Base-by-base conservation (phyloP, 2,329 filamentous ascomycete species). In the Colletotrichum aenigma region DNA sequence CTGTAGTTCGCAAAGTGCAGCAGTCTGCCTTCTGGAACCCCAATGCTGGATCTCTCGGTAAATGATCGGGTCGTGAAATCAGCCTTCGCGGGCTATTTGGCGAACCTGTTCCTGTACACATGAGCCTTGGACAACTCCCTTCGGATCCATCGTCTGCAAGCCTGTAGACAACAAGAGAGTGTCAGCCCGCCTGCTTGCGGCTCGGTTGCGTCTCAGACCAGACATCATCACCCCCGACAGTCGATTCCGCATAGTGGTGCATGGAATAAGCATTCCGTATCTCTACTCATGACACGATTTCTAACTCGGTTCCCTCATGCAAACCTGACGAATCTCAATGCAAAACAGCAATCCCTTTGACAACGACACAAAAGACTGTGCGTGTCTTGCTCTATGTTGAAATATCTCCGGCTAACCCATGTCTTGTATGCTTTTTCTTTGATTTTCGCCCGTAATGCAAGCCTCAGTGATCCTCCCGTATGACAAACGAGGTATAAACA, bases 341-440 rank as follows among this genome's bases (percentile, higher is more conserved):
- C 48, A 28, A 36, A 48, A 48, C 9, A 60, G 3, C 67, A 71
- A 43, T 30, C 43, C 21, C 34, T 55, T 71, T 43, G 32, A 61
- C 16, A 43, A n/a, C 69, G 34, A 66, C 24, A 62, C 30, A 43
- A 34, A 55, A 32, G 55, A 55, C 15, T 62, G 62, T 30, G 34
- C 34, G 64, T 43, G 43, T 58, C 58, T 43, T 58, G 16, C 34
- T 73, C 62, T 38, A 69, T 65, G 62, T 73, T 68, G 64, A 60
- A 68, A 75, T 69, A 38, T 38, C 64, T 52, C 66, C 34, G 56
- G 12, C 58, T 68, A 66, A 67, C 70, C 73, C 62, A 64, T 62
- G 43, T 75, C 43, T 38, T 67, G 30, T 75, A 72, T 75, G 68
- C 68, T 62, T 67, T 60, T 64, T 72, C 43, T 69, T 73, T 58